Conservation (phyloP, 768 basidiomycete species). For the Pisolithus albus region DNA sequence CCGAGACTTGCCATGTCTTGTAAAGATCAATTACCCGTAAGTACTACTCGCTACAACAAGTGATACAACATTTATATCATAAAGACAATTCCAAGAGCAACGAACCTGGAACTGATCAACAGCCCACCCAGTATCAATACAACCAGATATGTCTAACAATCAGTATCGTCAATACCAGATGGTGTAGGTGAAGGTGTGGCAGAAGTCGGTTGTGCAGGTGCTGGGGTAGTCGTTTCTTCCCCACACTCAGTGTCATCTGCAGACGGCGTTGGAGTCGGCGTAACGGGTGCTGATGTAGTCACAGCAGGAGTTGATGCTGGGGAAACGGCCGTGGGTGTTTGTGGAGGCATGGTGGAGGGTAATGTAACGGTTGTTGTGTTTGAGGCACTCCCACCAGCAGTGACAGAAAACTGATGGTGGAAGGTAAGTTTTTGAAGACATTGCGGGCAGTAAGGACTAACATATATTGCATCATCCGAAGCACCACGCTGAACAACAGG, state of each 20-base stretch:
- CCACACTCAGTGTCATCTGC: neutral
- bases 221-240: neutral
- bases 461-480: constrained; percentile 38
- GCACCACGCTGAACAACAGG: constrained; percentile 35
- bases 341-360: neutral
- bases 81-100: too few relatives aligned
- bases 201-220: neutral
- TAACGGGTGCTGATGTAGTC: neutral
- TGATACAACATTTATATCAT: neutral
- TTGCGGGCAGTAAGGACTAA: constrained; percentile 13
- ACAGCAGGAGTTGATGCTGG: neutral
- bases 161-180: neutral
- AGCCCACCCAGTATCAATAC: too few relatives aligned
- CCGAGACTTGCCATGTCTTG: neutral
- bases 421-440: neutral
- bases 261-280: neutral
- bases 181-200: neutral
- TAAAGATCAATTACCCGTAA: neutral
- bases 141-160: neutral
- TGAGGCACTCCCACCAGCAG: constrained; percentile 6
- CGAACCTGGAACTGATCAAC: too few relatives aligned
- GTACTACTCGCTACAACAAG: neutral
- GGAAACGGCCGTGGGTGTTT: neutral
- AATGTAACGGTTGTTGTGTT: neutral
- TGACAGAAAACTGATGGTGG: constrained; percentile 21